Evolutionary conservation across 768 basidiomycete genomes (phyloP), one percentile per base, ranked within the genome.

Genomic region (Trametes coccinea): DNA sequence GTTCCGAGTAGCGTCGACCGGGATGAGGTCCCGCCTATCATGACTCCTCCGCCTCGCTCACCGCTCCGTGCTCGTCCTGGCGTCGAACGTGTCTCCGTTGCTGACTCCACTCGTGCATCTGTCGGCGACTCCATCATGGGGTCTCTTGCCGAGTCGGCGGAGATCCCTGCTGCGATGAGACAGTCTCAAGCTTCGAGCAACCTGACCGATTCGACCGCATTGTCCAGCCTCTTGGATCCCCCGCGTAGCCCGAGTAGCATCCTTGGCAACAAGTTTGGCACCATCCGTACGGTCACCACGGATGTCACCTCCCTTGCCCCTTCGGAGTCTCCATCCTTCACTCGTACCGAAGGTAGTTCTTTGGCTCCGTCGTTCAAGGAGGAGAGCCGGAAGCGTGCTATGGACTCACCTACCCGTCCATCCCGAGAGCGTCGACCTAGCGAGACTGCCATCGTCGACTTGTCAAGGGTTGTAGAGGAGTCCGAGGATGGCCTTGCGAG

Each of bases 281-380:
- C 92, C 10, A 84, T 93, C 62, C 80, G 89, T 68, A 92, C 92
- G n/a, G 78, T 87, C 61, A 91, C 86, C 34, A 93, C 92, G 33
- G 91, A 92, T 64, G 80, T 87, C 61, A 93, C 91, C 17, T 90
- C 88, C 41, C 72, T 82, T 41, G 72, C 70, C 14, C 70, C 72
- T 0, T 76, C 77, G 43, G 91, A 90, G 67, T 75, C 78, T 13
- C 86, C 87, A 5, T 89, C 88, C 9, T 76, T 90, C 55, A 82
- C 81, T 22, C 79, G 80, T 37, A 79, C 86, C n/a, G 89, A 91
- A 67, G 90, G 83, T 14, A 86, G 78, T 64, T 72, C 74, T 37
- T 77, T 87, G 55, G 82, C 82, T 16, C 82, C 82, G 34, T 82
- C 82, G 37, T 61, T 86, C 56, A 70, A 70, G 48, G 79, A 80